Evolutionary conservation across 2,329 filamentous ascomycete genomes (phyloP).

Genomic region (Capronia americana): DNA sequence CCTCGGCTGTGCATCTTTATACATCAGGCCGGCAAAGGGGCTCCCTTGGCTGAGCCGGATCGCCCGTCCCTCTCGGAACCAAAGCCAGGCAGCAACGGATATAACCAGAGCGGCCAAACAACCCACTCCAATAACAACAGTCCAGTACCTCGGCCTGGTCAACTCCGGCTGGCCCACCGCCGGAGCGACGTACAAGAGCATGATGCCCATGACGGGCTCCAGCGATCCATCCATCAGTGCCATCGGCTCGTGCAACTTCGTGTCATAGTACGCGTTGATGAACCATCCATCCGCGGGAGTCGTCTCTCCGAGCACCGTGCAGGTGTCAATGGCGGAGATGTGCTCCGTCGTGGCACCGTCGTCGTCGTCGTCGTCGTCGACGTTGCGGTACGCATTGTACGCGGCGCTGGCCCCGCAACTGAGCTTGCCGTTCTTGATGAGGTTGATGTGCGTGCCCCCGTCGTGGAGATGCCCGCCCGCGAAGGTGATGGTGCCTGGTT

Average conservation of each 20-base stretch:
- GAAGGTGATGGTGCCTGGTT: slow-evolving; percentile 17
- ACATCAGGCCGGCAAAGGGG: not conserved
- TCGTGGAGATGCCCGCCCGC: slow-evolving; percentile 28
- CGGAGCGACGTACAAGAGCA: slow-evolving; percentile 23
- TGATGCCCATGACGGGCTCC: slow-evolving; percentile 31
- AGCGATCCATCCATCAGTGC: slow-evolving; percentile 23
- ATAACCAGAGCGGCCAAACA: not conserved
- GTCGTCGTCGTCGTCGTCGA: not conserved
- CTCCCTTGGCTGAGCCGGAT: not conserved
- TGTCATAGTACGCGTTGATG: slow-evolving; percentile 27
- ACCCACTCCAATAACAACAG: slow-evolving; percentile 8
- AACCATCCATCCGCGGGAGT: slow-evolving; percentile 19
- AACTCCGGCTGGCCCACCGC: not conserved
- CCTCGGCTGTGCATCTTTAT: not conserved
- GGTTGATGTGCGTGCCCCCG: slow-evolving; percentile 26
- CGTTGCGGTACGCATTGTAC: slow-evolving; percentile 10
- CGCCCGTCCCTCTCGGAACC: slow-evolving; percentile 2
- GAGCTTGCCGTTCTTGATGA: slow-evolving; percentile 21
- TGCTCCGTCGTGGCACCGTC: slow-evolving; percentile 10
- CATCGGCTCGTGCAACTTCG: slow-evolving; percentile 25
- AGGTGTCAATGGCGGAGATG: slow-evolving; percentile 24
- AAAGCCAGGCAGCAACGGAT: slow-evolving; percentile 9
- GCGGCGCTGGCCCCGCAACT: slow-evolving; percentile 16
- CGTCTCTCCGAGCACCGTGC: not conserved
- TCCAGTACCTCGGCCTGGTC: not conserved